These are phyloP conservation scores for Senna tora DNA, from an alignment of 306 rosid species.

Conservation along the genomic window DNA sequence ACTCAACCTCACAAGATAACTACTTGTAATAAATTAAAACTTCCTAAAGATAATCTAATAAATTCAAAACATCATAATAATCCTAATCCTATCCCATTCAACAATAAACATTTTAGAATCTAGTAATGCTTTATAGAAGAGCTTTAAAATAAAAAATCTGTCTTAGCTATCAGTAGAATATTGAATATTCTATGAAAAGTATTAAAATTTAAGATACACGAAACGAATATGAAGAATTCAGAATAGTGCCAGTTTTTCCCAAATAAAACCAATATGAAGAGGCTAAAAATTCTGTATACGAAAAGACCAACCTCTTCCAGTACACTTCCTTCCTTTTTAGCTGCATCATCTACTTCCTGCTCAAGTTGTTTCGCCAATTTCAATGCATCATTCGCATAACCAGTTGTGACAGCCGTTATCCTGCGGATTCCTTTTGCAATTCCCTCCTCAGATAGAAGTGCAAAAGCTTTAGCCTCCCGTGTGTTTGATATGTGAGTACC, in stretches of 20 bases:
- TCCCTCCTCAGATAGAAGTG: conserved; percentile 95
- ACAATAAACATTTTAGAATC: no score
- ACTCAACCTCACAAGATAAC: no score
- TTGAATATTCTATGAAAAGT: not conserved
- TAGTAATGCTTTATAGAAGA: no score
- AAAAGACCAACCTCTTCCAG: conserved; percentile 76
- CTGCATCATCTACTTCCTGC: conserved; percentile 73
- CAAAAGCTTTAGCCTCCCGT: conserved; percentile 91
- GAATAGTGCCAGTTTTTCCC: not conserved
- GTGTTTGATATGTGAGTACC: conserved; percentile 96
- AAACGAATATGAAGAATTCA: not conserved
- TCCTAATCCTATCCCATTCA: no score
- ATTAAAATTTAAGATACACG: not conserved
- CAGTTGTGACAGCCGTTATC: conserved; percentile 94
- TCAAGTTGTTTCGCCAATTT: conserved; percentile 70
- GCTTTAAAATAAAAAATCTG: no score
- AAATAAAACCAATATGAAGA: not conserved
- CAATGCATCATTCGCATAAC: conserved; percentile 64
- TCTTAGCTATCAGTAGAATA: no score
- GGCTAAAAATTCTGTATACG: not conserved
- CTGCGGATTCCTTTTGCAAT: conserved; percentile 95
- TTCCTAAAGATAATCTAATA: no score
- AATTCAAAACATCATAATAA: no score
- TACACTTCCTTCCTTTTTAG: conserved; percentile 63
- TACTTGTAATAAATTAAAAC: no score